Conservation (phyloP, 2,329 filamentous ascomycete genomes). For the Canariomyces notabilis region DNA sequence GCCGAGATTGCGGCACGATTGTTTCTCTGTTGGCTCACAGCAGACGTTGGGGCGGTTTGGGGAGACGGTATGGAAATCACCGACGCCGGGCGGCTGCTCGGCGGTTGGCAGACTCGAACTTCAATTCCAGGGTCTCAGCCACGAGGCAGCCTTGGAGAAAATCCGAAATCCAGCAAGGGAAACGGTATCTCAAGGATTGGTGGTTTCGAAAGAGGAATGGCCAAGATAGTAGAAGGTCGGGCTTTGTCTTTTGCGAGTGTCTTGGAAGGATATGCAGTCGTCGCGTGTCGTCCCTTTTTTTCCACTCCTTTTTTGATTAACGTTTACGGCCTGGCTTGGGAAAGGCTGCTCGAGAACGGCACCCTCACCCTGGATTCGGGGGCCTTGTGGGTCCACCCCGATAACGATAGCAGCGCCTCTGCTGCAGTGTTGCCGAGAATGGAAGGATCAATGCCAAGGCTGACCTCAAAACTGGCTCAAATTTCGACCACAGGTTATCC, state of each 20-base stretch:
- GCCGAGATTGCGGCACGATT: neutral
- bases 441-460: neutral
- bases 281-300: neutral
- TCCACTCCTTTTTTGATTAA: slow-evolving; percentile 3
- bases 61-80: neutral
- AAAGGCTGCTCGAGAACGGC: slow-evolving; percentile 9
- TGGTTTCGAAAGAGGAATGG: neutral
- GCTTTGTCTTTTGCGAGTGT: neutral
- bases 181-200: too few relatives aligned
- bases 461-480: too few relatives aligned
- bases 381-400: neutral
- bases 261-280: neutral
- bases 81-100: neutral
- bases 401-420: neutral
- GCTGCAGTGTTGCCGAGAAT: neutral
- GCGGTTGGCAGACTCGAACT: neutral
- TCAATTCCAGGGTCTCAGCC: neutral
- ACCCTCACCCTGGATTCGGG: too few relatives aligned
- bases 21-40: neutral
- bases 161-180: neutral
- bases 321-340: neutral
- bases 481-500: too few relatives aligned
- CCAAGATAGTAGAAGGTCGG: neutral
- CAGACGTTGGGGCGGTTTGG: neutral
- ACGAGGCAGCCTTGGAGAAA: neutral